Base-by-base conservation (phyloP, 805 yeast species). In the Grigorovia jiainica region DNA sequence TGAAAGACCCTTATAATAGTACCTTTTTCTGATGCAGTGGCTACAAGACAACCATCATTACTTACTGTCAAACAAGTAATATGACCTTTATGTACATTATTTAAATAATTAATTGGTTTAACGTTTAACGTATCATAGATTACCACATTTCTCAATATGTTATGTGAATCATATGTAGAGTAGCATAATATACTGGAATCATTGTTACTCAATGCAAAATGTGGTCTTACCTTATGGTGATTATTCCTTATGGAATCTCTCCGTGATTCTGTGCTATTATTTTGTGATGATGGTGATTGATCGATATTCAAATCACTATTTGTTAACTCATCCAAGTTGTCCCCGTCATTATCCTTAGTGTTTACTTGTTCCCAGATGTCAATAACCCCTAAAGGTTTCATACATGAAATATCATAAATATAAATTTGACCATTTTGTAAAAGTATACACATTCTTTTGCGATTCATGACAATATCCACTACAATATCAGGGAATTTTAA, bases 331-430 rank as follows among this genome's bases (percentile, higher is more conserved):
- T 27, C n/a, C n/a, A 27, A n/a, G n/a, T n/a, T n/a, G n/a, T n/a
- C n/a, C n/a, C n/a, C n/a, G n/a, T n/a, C n/a, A n/a, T n/a, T n/a
- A n/a, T n/a, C n/a, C n/a, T n/a, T n/a, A n/a, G n/a, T n/a, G n/a
- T n/a, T n/a, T n/a, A n/a, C n/a, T n/a, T n/a, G n/a, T 41, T 51
- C 60, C 53, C 53, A 47, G 7, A 58, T 48, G 25, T 82, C 87
- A 29, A 82, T 72, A 1, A 82, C 79, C 53, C 79, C 83, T 34
- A 90, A 59, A 20, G 89, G 72, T 54, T 84, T 79, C 80, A 90
- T 87, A 59, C 94, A 85, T 43, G 92, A 78, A 47, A 90, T 81
- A 60, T 90, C 97, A 65, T 90, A 92, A 37, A 90, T 76, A 58
- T 79, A 84, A 8, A 92, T 76, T 61, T 89, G 95, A 46, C 86